Evolutionary conservation across 345 rosid species (phyloP).

Genomic region (Eucalyptus regnans): DNA sequence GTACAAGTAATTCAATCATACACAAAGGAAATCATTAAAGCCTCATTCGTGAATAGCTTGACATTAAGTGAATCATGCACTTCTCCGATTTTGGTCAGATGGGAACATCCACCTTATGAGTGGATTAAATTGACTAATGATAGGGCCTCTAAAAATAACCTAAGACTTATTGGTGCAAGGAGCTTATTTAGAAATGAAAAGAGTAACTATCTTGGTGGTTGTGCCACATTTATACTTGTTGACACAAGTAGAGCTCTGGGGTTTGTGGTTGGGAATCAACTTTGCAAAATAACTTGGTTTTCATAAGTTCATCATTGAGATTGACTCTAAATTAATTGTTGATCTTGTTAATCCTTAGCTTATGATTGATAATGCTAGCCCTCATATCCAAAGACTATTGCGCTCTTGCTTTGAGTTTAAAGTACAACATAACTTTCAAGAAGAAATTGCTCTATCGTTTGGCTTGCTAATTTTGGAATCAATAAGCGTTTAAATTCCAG

Average conservation of each 20-base stretch:
- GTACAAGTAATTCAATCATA: background rate
- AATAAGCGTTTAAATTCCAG: background rate
- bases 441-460: rapidly evolving
- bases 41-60: background rate
- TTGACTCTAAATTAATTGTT: background rate
- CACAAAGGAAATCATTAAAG: background rate
- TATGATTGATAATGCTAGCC: background rate
- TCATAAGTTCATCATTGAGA: background rate
- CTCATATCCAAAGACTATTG: rapidly evolving
- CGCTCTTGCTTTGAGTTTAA: background rate
- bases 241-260: too few species aligned
- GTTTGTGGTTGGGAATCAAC: background rate
- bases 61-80: background rate
- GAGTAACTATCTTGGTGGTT: background rate
- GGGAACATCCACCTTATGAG: background rate
- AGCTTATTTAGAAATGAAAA: background rate
- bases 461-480: background rate
- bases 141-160: background rate
- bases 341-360: background rate
- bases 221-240: too few species aligned
- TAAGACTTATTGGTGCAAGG: background rate
- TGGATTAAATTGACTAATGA: background rate
- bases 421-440: background rate
- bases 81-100: background rate
- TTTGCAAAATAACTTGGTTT: background rate